Base-by-base conservation (phyloP, 139 green algal genomes). In the Chlamydomonas asymmetrica region DNA sequence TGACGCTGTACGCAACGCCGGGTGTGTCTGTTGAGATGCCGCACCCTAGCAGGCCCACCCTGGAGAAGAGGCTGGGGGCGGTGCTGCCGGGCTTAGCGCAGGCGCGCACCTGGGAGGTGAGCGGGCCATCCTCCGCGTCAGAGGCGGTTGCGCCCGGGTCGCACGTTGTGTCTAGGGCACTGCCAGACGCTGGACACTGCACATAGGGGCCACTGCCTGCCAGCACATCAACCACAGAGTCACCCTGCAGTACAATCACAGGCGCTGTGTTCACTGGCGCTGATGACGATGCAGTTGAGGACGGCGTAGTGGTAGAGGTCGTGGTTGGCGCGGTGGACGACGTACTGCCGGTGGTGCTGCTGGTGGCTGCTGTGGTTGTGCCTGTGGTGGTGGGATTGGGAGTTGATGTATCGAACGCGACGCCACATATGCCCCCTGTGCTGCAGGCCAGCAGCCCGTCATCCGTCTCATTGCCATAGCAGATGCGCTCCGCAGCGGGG, bases 111-210 rank as follows among this genome's bases (percentile, higher is more conserved):
- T 69, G 43, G 2, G 63, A 34, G 2, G 32, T 48, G 10, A 80
- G 40, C 50, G 61, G 50, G 63, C 74, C 74, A 37, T 80, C 74
- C 65, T 75, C 74, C 37, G 49, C 49, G 49, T 79, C 73, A 10
- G 32, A 41, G 37, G 73, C 73, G 9, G 39, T 41, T 18, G 57
- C 74, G 23, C 74, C 52, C 5, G 64, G 49, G 49, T 80, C 74
- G 27, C 74, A 80, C 0, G n/a, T 61, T 20, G 45, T 75, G 59
- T 31, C 2, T 0, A 8, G 54, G 39, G 13, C 39, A 18, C 39
- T 52, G 67, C 2, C 32, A 35, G 5, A 18, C 3, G 1, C 43
- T 73, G 63, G n/a, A n/a, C 74, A 80, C 4, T 39, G n/a, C 23
- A n/a, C 54, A 5, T 80, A 80, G 31, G 27, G 23, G 37, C 20